Percentiles rank a stretch among this genome's conserved stretches.
Conservation (phyloP, 73 alveolate species). For the Effrenium voratum region DNA sequence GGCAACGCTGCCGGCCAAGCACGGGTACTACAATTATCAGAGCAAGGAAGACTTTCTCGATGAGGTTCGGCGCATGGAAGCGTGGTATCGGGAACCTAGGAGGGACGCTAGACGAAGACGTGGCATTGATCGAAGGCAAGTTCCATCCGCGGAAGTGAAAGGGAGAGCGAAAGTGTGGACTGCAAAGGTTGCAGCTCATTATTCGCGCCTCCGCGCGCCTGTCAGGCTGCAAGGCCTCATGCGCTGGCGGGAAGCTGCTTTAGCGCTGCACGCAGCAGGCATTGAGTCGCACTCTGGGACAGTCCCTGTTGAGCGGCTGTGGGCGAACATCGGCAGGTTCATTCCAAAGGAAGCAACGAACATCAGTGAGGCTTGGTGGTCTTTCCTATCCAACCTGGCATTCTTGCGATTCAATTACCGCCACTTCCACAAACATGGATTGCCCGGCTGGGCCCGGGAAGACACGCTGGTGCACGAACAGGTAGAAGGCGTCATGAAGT, state of each 20-base stretch:
- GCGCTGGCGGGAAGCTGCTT: slow-evolving; percentile 25
- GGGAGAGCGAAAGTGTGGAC: slow-evolving; percentile 5
- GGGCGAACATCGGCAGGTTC: not conserved
- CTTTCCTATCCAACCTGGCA: not conserved
- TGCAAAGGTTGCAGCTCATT: slow-evolving; percentile 26
- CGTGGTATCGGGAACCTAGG: not conserved
- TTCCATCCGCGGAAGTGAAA: not conserved
- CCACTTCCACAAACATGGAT: slow-evolving; percentile 2
- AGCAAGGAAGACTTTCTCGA: not conserved
- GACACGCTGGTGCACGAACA: slow-evolving; percentile 8
- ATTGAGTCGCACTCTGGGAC: not conserved
- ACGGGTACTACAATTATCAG: not conserved
- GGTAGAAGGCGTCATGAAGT: not conserved
- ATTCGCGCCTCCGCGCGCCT: not conserved
- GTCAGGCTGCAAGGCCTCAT: not conserved
- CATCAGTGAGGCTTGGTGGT: slow-evolving; percentile 4
- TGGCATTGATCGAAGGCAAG: not conserved
- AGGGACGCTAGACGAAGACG: not conserved
- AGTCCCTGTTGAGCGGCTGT: slow-evolving; percentile 27
- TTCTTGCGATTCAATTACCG: not conserved
- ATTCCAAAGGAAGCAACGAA: not conserved
- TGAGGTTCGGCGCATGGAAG: not conserved
- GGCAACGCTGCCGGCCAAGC: not conserved
- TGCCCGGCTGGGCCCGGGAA: slow-evolving; percentile 37
- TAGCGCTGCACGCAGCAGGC: slow-evolving; percentile 4